phyloP scores from a whole-genome alignment of 257 asterid genomes.

The Solanum chiquidenum region DNA sequence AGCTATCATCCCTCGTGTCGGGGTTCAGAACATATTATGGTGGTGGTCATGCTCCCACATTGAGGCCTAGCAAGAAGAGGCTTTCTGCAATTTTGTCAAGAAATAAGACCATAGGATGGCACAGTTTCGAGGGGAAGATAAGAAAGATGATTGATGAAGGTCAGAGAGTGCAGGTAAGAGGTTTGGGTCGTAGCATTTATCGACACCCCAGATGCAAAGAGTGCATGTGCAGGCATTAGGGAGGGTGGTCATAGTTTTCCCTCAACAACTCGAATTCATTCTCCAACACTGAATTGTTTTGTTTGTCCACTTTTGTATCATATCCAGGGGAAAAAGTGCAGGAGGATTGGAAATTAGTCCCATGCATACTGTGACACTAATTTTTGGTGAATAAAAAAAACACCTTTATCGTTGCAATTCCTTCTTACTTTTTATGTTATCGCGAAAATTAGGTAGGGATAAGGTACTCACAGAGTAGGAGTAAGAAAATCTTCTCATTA shows the following conservation, averaged over 20 bases:
- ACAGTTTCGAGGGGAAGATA: conserved; percentile 39
- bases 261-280: not conserved
- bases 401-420: not conserved
- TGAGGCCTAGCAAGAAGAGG: conserved; percentile 84
- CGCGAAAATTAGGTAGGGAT: not conserved
- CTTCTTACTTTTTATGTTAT: not conserved
- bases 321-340: not conserved
- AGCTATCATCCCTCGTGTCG: conserved; percentile 77
- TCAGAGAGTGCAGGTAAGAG: conserved; percentile 42
- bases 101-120: conserved; percentile 55
- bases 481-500: not conserved
- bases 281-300: not conserved
- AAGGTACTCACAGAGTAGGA: not conserved
- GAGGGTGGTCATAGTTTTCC: not conserved
- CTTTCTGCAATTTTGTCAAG: conserved; percentile 64
- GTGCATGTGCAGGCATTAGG: conserved; percentile 63
- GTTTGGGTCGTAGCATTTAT: conserved; percentile 53
- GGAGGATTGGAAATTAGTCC: not conserved
- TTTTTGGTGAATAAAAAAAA: not conserved
- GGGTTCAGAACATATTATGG: conserved; percentile 84
- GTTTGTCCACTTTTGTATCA: not conserved
- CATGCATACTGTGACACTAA: not conserved
- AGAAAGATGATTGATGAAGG: conserved; percentile 78
- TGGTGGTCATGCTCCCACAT: conserved; percentile 58
- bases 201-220: conserved; percentile 57